Evolutionary conservation across 805 yeast species (phyloP).

Genomic region (Torulaspora maleeae): DNA sequence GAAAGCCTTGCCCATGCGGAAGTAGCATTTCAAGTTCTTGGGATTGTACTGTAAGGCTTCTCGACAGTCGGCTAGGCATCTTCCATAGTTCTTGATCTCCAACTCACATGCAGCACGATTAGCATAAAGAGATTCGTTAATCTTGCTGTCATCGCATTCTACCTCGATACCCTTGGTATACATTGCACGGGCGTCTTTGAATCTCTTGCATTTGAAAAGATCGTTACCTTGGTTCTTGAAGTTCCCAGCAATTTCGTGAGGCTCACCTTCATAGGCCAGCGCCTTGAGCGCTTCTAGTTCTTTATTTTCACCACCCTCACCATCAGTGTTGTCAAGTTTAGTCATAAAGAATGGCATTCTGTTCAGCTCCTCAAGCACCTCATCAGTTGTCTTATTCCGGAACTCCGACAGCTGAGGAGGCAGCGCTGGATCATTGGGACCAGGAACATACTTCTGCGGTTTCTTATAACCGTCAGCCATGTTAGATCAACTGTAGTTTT

Average conservation of each 20-base stretch:
- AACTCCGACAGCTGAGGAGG: conserved; percentile 78
- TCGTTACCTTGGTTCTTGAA: conserved; percentile 94
- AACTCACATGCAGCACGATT: conserved; percentile 92
- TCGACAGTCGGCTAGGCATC: conserved; percentile 82
- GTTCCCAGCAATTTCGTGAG: conserved; percentile 83
- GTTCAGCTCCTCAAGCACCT: conserved; percentile 71
- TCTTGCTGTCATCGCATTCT: conserved; percentile 50
- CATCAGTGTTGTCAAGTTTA: conserved; percentile 68
- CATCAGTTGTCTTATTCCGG: conserved; percentile 62
- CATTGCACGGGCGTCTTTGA: conserved; percentile 67
- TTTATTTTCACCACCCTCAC: conserved; percentile 67
- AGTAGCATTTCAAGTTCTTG: conserved; percentile 75
- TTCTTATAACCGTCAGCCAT: conserved; percentile 20
- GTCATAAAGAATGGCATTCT: conserved; percentile 94
- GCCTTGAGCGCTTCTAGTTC: conserved; percentile 86
- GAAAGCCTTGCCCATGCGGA: conserved; percentile 78
- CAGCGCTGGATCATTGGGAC: conserved; percentile 59
- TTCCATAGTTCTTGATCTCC: conserved; percentile 77
- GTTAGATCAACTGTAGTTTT: neutral
- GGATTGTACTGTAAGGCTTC: conserved; percentile 62
- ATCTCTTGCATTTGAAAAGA: conserved; percentile 65
- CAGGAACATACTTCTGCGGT: conserved; percentile 42
- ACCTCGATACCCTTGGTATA: conserved; percentile 79
- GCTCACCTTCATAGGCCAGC: conserved; percentile 92
- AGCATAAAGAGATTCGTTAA: conserved; percentile 60